Base-by-base conservation (phyloP, 192 early-diverging fungal genomes). In the Podila epigama region DNA sequence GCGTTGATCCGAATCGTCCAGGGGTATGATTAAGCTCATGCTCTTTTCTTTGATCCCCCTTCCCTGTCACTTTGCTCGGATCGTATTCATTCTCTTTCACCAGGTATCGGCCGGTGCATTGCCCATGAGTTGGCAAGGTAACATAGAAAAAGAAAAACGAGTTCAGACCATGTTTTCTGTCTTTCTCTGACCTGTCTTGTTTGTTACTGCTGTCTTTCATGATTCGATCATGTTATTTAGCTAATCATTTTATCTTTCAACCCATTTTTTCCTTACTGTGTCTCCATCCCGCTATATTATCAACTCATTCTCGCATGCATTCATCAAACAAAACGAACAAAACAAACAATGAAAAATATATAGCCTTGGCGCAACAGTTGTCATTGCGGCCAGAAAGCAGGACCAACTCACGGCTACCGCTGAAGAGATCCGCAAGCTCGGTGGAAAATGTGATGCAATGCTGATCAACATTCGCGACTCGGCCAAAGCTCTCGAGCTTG, bases 91-190 rank as follows among this genome's bases (percentile, higher is more conserved):
- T n/a, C n/a, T n/a, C 25, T 20, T 7, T 42, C 13, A 3, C 2
- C 42, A 77, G 73, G 73, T 60, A 80, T 82, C 52, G 81, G 71
- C 28, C 67, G 79, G 16, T 75, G 75, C 44, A 75, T 82, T 3
- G 85, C 85, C 15, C 79, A 81, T 34, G 85, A 86, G 58, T 65
- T 86, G 22, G 83, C 81, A 15, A 68, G 63, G 69, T 80, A 73
- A 51, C 20, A 16, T 34, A 35, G 1, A 20, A 35, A n/a, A n/a
- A n/a, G n/a, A n/a, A n/a, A n/a, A n/a, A n/a, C n/a, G n/a, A n/a
- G n/a, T n/a, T n/a, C n/a, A n/a, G n/a, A 35, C 4, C 9, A 25
- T 51, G 44, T 2, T 36, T 11, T 18, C 25, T n/a, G 9, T 35
- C 33, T 13, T 44, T n/a, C 20, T 32, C 37, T 44, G 35, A 5